Conservation (phyloP, 371 early-diverging fungal genomes). For the Mortierella sp. region DNA sequence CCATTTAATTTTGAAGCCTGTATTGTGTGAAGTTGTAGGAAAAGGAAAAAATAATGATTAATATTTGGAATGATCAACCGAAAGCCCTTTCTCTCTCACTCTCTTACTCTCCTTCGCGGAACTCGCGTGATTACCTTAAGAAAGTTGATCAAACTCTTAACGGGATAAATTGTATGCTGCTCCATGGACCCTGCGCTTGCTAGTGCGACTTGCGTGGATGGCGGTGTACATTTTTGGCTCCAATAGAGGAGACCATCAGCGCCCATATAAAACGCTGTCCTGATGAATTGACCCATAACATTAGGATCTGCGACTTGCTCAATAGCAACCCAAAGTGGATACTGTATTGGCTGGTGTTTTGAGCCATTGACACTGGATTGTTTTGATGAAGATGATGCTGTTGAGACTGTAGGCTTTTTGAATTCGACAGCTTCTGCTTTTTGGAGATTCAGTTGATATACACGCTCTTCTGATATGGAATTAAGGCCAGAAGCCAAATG, state of each 20-base stretch:
- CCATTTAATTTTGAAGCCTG: conserved; percentile 56
- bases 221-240: conserved; percentile 31
- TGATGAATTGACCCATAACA: conserved; percentile 72
- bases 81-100: no score
- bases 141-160: conserved; percentile 49
- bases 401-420: background rate
- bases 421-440: background rate
- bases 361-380: no score
- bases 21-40: background rate
- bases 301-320: conserved; percentile 66
- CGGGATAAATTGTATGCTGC: conserved; percentile 53
- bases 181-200: conserved; percentile 70
- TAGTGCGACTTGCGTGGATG: conserved; percentile 61
- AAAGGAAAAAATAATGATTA: background rate
- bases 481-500: background rate
- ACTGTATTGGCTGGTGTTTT: background rate
- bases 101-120: no score
- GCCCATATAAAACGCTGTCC: conserved; percentile 65
- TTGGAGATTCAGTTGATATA: conserved; percentile 6
- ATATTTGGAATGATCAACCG: no score
- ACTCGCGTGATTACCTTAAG: conserved; percentile 55
- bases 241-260: conserved; percentile 64
- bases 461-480: conserved; percentile 6
- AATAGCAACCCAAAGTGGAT: conserved; percentile 61
- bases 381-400: background rate